These are phyloP conservation scores for Myriosclerotinia duriaeana DNA, from an alignment of 2,329 filamentous ascomycete genomes.

Conservation along the genomic window DNA sequence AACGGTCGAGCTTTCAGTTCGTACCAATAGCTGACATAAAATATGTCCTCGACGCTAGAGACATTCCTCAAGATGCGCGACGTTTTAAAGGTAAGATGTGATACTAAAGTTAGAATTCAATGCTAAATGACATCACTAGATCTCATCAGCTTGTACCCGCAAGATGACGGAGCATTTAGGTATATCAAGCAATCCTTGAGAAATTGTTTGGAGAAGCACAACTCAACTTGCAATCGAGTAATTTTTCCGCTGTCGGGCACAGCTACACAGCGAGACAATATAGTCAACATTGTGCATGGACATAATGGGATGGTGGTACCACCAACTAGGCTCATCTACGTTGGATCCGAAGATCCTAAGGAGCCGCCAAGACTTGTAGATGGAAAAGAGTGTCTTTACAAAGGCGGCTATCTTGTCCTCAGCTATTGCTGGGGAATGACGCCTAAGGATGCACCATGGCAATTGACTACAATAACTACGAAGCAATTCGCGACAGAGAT, in stretches of 20 bases:
- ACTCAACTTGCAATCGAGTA: not conserved
- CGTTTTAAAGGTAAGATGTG: not conserved
- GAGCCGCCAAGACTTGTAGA: not conserved
- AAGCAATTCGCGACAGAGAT: not conserved
- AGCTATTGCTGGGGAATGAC: slow-evolving; percentile 4
- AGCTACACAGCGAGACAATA: not conserved
- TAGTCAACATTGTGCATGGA: not conserved
- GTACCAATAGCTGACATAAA: not conserved
- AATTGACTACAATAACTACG: not conserved
- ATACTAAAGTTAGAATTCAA: not conserved
- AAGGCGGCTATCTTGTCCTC: not conserved
- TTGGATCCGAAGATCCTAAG: not conserved
- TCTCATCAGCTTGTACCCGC: not conserved
- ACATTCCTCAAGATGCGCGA: not conserved
- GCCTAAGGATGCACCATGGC: not conserved
- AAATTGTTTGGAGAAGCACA: not conserved
- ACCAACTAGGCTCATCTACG: not conserved
- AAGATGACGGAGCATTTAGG: not conserved
- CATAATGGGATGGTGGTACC: not conserved
- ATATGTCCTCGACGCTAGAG: not conserved
- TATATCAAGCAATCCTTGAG: not conserved
- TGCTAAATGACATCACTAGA: not conserved
- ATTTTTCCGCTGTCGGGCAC: not conserved
- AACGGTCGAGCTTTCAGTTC: not conserved
- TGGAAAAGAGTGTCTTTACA: not conserved